These are phyloP conservation scores for Plantago rigida DNA, from an alignment of 305 asterid species.

Conservation along the genomic window DNA sequence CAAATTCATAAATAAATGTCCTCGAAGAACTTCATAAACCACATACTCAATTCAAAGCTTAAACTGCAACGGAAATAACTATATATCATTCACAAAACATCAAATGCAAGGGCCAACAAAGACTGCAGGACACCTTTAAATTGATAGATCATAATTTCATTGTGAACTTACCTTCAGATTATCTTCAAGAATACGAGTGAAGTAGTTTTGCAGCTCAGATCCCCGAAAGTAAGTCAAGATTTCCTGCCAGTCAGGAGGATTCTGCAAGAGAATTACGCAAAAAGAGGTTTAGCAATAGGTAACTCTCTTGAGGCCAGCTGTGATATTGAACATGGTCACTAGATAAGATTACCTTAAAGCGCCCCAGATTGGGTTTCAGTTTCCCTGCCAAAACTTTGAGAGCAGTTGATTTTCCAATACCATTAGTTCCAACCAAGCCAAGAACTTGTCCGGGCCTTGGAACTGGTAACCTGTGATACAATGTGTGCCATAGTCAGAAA, in stretches of 20 bases:
- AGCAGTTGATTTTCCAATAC: conserved; percentile 92
- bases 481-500: conserved; percentile 10
- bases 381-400: conserved; percentile 92
- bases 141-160: no score
- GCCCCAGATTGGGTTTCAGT: conserved; percentile 93
- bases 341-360: conserved; percentile 48
- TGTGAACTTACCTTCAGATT: conserved; percentile 55
- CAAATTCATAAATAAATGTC: no score
- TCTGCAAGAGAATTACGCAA: conserved; percentile 45
- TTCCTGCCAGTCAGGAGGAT: conserved; percentile 99
- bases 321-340: conserved; percentile 1
- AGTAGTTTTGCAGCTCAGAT: conserved; percentile 90
- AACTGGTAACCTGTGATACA: conserved; percentile 63
- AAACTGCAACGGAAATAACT: no score
- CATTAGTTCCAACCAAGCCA: conserved; percentile 98
- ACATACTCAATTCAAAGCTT: no score
- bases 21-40: no score
- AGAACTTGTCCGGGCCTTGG: conserved; percentile 98
- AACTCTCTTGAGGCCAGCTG: background rate
- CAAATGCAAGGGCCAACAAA: no score
- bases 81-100: no score
- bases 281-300: conserved; percentile 25
- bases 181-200: conserved; percentile 92
- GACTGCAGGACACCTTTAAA: no score
- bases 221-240: conserved; percentile 88